Conservation (phyloP, 306 rosid genomes). For the Lathyrus oleraceus region DNA sequence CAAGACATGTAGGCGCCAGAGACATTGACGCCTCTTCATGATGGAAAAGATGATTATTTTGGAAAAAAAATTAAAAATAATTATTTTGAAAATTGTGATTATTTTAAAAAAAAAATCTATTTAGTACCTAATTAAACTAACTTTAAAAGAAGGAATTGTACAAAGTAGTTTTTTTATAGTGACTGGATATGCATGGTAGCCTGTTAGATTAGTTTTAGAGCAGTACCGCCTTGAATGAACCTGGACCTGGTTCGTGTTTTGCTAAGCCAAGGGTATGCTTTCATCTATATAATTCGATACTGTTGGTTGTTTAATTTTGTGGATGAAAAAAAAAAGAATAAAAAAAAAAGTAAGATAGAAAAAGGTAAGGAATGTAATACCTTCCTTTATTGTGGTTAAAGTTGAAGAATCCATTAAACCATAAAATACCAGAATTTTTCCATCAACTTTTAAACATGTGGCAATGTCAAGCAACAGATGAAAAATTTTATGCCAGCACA, state of each 20-base stretch:
- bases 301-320: not conserved
- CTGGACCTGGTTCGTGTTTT: not conserved
- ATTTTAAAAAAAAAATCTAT: too few species aligned
- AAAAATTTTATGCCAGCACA: slow-evolving; percentile 35
- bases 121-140: too few species aligned
- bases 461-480: slow-evolving; percentile 36
- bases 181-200: too few species aligned
- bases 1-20: too few species aligned
- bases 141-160: too few species aligned
- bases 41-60: too few species aligned
- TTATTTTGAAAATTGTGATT: too few species aligned
- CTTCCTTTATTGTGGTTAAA: slow-evolving; percentile 62
- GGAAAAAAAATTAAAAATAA: too few species aligned
- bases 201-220: too few species aligned
- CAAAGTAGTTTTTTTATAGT: too few species aligned
- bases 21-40: too few species aligned
- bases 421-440: slow-evolving; percentile 47
- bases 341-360: slow-evolving; percentile 39
- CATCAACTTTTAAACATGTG: slow-evolving; percentile 42
- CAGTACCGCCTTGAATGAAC: not conserved
- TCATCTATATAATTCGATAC: not conserved
- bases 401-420: slow-evolving; percentile 60
- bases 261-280: not conserved
- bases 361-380: slow-evolving; percentile 69
- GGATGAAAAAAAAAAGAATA: slow-evolving; percentile 45